Conservation (phyloP, 139 green algal genomes). For the Volvox reticuliferus region DNA sequence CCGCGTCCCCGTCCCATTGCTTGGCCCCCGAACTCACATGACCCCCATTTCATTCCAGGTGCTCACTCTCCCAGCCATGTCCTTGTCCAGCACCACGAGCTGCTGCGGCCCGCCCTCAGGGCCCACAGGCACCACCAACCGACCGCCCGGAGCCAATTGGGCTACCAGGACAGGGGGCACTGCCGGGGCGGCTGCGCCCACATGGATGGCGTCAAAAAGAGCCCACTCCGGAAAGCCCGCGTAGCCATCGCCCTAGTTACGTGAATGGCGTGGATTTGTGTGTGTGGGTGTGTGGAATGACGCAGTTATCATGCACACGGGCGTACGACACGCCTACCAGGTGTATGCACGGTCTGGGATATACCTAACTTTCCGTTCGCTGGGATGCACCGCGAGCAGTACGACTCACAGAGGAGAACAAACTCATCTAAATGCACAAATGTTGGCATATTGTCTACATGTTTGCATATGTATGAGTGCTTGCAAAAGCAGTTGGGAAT, state of each 20-base stretch:
- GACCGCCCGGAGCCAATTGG: constrained; percentile 72
- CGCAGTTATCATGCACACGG: too few species aligned
- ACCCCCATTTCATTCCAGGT: constrained; percentile 18
- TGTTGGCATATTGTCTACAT: too few species aligned
- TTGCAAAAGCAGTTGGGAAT: too few species aligned
- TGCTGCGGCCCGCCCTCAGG: constrained; percentile 43
- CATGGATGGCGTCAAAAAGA: constrained; percentile 93
- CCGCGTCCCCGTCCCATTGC: neutral
- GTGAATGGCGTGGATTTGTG: too few species aligned
- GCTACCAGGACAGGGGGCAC: constrained; percentile 61
- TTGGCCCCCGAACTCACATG: neutral
- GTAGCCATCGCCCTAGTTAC: constrained; percentile 38
- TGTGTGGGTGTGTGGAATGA: too few species aligned
- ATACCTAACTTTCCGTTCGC: too few species aligned
- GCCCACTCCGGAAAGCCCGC: constrained; percentile 51
- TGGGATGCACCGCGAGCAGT: too few species aligned
- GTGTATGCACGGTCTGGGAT: too few species aligned
- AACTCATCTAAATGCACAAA: too few species aligned
- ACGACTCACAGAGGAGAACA: too few species aligned
- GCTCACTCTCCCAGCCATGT: neutral
- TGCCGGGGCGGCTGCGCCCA: constrained; percentile 82
- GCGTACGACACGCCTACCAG: too few species aligned
- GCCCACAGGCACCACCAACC: constrained; percentile 83
- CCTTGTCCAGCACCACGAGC: constrained; percentile 52
- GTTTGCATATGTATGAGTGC: too few species aligned